Evolutionary conservation across 75 land plant species (phyloP).

Genomic region (Pinus albicaulis): DNA sequence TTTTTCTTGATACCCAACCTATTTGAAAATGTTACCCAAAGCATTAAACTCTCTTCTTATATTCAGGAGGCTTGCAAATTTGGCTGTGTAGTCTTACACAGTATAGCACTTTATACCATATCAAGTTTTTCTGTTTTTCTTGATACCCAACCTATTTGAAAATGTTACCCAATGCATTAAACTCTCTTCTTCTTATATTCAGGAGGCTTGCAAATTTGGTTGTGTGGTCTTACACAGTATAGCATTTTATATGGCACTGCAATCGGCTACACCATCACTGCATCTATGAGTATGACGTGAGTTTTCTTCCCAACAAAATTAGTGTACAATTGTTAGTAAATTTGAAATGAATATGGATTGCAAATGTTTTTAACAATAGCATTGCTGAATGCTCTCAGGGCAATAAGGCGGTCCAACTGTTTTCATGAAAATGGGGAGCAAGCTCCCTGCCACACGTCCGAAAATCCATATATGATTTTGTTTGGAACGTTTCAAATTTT

Average conservation of each 20-base stretch:
- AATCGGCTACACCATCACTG: constrained; percentile 71
- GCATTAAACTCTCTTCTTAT: background rate
- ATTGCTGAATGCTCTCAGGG: constrained; percentile 32
- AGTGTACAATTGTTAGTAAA: background rate
- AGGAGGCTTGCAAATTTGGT: constrained; percentile 28
- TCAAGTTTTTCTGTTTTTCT: no score
- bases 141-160: no score
- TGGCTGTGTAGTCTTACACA: constrained; percentile 51
- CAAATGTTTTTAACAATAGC: no score
- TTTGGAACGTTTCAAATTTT: constrained; percentile 54
- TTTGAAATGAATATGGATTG: background rate
- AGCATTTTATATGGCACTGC: constrained; percentile 38
- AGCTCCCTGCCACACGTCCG: constrained; percentile 38
- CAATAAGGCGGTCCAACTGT: constrained; percentile 58
- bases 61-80: constrained; percentile 26
- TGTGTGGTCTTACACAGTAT: constrained; percentile 60
- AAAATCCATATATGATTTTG: constrained; percentile 46
- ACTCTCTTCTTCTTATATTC: background rate
- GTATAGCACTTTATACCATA: constrained; percentile 42
- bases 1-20: no score
- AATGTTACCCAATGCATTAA: background rate
- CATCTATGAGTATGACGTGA: constrained; percentile 69
- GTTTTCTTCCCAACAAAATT: constrained; percentile 6
- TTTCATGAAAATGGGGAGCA: constrained; percentile 53
- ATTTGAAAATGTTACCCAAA: no score